Evolutionary conservation across 768 basidiomycete genomes (phyloP).

Genomic region (Tulasnella calospora): DNA sequence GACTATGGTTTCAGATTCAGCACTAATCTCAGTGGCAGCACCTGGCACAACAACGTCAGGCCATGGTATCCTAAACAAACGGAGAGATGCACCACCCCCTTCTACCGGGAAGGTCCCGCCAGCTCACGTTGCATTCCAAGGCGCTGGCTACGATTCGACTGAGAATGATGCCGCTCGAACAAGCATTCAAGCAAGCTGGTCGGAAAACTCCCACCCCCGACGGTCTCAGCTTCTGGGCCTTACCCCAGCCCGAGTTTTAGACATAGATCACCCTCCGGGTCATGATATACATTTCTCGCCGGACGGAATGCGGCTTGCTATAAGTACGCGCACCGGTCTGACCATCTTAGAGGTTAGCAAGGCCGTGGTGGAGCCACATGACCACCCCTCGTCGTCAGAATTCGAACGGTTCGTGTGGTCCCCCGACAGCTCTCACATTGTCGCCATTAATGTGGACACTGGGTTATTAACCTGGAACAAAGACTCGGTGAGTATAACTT

Average conservation of each 20-base stretch:
- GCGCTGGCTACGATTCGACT: too few relatives aligned
- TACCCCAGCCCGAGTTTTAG: not conserved
- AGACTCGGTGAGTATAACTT: constrained; percentile 43
- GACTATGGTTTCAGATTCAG: too few relatives aligned
- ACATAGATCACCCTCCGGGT: constrained; percentile 40
- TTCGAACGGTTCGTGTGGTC: constrained; percentile 67
- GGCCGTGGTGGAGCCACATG: too few relatives aligned
- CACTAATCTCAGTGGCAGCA: too few relatives aligned
- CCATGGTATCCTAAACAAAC: constrained; percentile 56
- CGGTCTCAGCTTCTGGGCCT: not conserved
- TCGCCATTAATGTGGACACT: constrained; percentile 55
- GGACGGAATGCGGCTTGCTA: constrained; percentile 66
- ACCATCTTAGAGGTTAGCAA: too few relatives aligned
- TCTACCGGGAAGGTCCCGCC: too few relatives aligned
- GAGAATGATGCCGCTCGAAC: not conserved
- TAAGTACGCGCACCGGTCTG: constrained; percentile 38
- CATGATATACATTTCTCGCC: constrained; percentile 72
- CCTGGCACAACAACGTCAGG: too few relatives aligned
- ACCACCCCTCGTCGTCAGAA: too few relatives aligned
- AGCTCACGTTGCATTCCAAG: too few relatives aligned
- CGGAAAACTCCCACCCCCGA: not conserved
- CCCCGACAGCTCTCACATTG: constrained; percentile 62
- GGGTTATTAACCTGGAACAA: constrained; percentile 65
- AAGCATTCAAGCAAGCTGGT: constrained; percentile 38
- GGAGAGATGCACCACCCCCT: constrained; percentile 39